A percentile compares a stretch with the other conserved stretches of the same genome.
These are phyloP conservation scores for Russula earlei DNA, from an alignment of 768 basidiomycete genomes.

Conservation along the genomic window DNA sequence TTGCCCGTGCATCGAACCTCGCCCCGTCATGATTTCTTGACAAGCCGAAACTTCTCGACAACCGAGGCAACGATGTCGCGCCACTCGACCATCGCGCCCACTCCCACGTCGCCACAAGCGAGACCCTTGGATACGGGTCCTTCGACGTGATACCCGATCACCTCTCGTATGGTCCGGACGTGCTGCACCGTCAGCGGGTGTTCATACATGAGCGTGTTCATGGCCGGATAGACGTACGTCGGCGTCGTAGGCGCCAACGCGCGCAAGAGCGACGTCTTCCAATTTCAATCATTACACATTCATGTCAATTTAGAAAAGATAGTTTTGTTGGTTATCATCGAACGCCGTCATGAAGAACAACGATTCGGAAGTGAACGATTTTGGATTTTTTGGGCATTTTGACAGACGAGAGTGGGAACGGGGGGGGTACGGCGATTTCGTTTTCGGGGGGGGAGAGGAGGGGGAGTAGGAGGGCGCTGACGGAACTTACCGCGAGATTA, in stretches of 20 bases:
- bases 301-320: no score
- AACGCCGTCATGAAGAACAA: no score
- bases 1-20: no score
- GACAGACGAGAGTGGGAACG: no score
- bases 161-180: conserved; percentile 59
- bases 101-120: conserved; percentile 89
- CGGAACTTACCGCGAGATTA: conserved; percentile 67
- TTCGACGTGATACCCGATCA: conserved; percentile 69
- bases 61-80: conserved; percentile 72
- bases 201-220: conserved; percentile 98
- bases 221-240: conserved; percentile 90
- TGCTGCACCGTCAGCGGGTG: conserved; percentile 88
- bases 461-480: not conserved
- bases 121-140: conserved; percentile 84
- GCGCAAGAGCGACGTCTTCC: conserved; percentile 74
- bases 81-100: conserved; percentile 98
- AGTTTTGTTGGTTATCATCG: no score
- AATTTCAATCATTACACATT: no score
- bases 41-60: conserved; percentile 40
- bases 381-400: no score
- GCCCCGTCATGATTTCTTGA: no score
- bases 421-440: not conserved
- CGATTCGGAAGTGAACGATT: no score
- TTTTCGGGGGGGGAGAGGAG: not conserved
- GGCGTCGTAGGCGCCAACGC: conserved; percentile 78